A percentile compares a stretch with the other conserved stretches of the same genome.
These are phyloP conservation scores for Pyrus hybrid DNA, from an alignment of 331 rosid species.

Conservation along the genomic window DNA sequence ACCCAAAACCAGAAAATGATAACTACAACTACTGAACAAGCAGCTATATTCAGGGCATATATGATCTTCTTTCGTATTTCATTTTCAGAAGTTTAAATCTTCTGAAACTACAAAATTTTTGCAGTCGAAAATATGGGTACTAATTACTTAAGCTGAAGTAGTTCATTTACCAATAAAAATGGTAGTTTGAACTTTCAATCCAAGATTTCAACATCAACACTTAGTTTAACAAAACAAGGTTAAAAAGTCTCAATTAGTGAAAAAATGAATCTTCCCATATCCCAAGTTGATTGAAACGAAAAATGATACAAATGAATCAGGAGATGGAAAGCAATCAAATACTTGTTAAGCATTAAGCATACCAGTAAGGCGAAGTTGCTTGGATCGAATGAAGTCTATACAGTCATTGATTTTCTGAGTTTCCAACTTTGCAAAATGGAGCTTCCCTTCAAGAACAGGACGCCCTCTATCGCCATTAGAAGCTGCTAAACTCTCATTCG, in stretches of 20 bases:
- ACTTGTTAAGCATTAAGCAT: neutral
- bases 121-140: neutral
- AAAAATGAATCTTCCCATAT: neutral
- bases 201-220: neutral
- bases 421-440: conserved; percentile 72
- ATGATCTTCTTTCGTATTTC: neutral
- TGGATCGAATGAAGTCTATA: conserved; percentile 59
- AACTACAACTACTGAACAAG: no score
- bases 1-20: neutral
- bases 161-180: neutral
- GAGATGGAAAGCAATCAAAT: neutral
- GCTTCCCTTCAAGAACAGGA: conserved; percentile 58
- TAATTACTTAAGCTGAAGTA: neutral
- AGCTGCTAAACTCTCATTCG: conserved; percentile 24
- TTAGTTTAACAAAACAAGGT: neutral
- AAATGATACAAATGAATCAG: neutral
- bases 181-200: neutral
- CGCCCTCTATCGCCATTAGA: conserved; percentile 20
- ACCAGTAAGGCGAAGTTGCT: conserved; percentile 63
- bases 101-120: neutral
- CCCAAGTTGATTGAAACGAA: neutral
- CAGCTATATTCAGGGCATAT: no score
- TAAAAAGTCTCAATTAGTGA: neutral
- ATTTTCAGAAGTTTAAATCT: no score
- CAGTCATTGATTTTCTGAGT: conserved; percentile 77